Evolutionary conservation across 768 basidiomycete genomes (phyloP), one percentile per base, ranked within the genome.

Genomic region (Pholiota conissans): DNA sequence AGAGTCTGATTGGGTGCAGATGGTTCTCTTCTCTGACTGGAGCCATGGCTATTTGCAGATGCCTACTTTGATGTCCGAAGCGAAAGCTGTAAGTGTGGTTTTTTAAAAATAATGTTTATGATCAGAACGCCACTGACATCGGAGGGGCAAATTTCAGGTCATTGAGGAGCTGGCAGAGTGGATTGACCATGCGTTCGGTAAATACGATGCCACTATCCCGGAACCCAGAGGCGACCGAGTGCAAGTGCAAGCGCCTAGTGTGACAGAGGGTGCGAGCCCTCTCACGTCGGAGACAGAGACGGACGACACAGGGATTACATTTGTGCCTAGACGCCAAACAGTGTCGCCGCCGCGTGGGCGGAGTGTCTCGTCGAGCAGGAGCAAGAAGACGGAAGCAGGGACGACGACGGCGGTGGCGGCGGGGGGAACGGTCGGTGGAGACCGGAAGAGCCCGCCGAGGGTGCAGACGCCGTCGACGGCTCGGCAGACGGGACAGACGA

Each of bases 41-140:
- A 93, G 92, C 65, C 95, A 97, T 71, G 96, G 94, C 34, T 98
- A 94, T 75, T 80, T 96, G 65, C 96, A 97, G 76, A 99, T 99
- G 96, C 82, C 89, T 35, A 76, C 84, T 22, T 71, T 98, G 64
- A 91, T 99, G 85, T 76, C 73, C 39, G 94, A 95, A 65, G 93
- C 91, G 14, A 84, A 80, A 67, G 83, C 81, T 56, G 82, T 80
- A 66, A 63, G 79, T 65, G 49, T 6, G 30, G 7, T 32, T 45
- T n/a, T 13, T 50, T 51, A 47, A 2, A 47, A 5, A 55, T 7
- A 3, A 24, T 42, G 24, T n/a, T 46, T 20, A 14, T 10, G 45
- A 28, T 32, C 39, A 39, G 55, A 56, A n/a, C 20, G 20, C 3
- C n/a, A 53, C 39, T 47, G 42, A 48, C 47, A 16, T 32, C 52